Evolutionary conservation across 1,284 basidiomycete genomes (phyloP), one percentile per base, ranked within the genome.

Genomic region (Xerocomus minutiporus): DNA sequence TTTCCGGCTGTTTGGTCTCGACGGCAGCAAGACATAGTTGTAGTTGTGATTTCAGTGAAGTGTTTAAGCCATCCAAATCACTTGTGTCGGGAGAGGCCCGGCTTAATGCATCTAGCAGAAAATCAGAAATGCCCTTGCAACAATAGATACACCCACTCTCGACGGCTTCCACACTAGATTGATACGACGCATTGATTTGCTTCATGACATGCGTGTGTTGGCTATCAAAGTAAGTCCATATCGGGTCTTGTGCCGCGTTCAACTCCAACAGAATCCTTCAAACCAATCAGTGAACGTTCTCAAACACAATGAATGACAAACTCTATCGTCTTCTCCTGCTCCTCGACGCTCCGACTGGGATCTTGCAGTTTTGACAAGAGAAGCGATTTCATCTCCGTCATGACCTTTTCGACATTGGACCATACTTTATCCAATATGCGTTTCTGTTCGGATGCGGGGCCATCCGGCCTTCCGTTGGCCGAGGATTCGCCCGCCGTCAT

Each of bases 311-410:
- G 7, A 36, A 47, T 8, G 1, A 73, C 86, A 62, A 63, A 94
- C 93, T 99, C 95, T 46, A 99, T 90, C 1, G 92, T 97, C 75
- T 92, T 94, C 73, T 98, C 95, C 58, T 97, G 93, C 60, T 98
- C 96, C 55, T 99, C 97, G 4, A 96, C 81, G 44, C 81, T 85
- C 43, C 91, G 76, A 40, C 75, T 77, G 2, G 87, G 80, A 60
- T 97, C 92, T 65, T 89, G 84, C 35, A 99, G 72, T 62, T 90
- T 84, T 8, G 78, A 77, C 45, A 89, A 73, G n/a, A 99, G 76
- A 31, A 85, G 81, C 45, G 76, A 81, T 60, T 85, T 82, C 91
- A 99, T 92, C 66, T 96, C 93, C 35, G 80, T 80, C 87, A 99
- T 96, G 41, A 94, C 93, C 62, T 86, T 91, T 73, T 99, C 96